A percentile compares a stretch with the other conserved stretches of the same genome.
These are phyloP conservation scores for Tricholoma sp. DNA, from an alignment of 768 basidiomycete genomes.

Conservation along the genomic window DNA sequence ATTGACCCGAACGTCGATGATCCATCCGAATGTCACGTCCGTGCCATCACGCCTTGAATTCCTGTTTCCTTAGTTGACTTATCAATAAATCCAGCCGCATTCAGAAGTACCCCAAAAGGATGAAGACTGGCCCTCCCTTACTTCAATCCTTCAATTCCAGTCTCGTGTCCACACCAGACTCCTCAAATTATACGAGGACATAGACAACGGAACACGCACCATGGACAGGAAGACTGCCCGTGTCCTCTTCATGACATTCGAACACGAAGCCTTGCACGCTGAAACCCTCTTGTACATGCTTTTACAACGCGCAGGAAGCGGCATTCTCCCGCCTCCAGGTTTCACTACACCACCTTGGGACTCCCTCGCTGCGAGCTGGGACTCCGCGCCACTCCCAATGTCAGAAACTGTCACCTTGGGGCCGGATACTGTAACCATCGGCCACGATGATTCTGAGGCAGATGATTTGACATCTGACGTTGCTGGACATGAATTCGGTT, in stretches of 20 bases:
- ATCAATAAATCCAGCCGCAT: constrained; percentile 55
- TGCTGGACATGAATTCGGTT: constrained; percentile 70
- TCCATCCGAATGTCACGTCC: constrained; percentile 78
- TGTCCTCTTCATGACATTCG: constrained; percentile 85
- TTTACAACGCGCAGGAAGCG: constrained; percentile 70
- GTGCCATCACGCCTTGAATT: constrained; percentile 17
- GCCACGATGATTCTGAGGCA: constrained; percentile 78
- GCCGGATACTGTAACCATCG: constrained; percentile 56
- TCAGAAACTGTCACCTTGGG: constrained; percentile 50
- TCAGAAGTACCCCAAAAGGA: constrained; percentile 78
- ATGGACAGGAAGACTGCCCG: constrained; percentile 67
- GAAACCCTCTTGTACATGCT: constrained; percentile 98
- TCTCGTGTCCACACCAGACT: constrained; percentile 74
- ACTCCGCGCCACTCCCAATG: constrained; percentile 38
- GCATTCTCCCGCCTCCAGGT: constrained; percentile 73
- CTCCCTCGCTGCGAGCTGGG: constrained; percentile 43
- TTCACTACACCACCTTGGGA: constrained; percentile 74
- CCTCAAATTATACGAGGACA: constrained; percentile 62
- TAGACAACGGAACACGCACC: constrained; percentile 44
- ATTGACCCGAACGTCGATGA: constrained; percentile 96
- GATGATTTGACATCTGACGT: constrained; percentile 50
- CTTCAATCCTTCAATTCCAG: constrained; percentile 70
- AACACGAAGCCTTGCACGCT: constrained; percentile 85
- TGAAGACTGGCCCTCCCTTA: constrained; percentile 82
- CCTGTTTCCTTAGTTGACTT: neutral